Percentiles rank a stretch among this genome's conserved stretches.
phyloP scores from a whole-genome alignment of 306 rosid species.

The Malus domestica region ASM211411v1 NC_041805.1:34349501-34350000 shows the following conservation, averaged over 20 bases:
- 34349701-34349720: conserved; percentile 46
- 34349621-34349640: conserved; percentile 63
- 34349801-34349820: conserved; percentile 46
- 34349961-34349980: conserved; percentile 65
- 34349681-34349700: conserved; percentile 62
- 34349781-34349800: conserved; percentile 22
- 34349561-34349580: conserved; percentile 36
- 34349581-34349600: conserved; percentile 46
- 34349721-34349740: conserved; percentile 43
- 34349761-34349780: conserved; percentile 23
- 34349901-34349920: conserved; percentile 62
- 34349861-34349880: conserved; percentile 48
- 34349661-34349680: neutral
- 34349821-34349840: conserved; percentile 59
- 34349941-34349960: conserved; percentile 68
- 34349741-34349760: conserved; percentile 12
- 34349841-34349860: conserved; percentile 75
- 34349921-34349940: conserved; percentile 48
- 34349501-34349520: neutral
- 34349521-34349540: conserved; percentile 30
- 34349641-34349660: conserved; percentile 43
- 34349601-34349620: conserved; percentile 28
- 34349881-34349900: conserved; percentile 49
- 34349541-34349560: conserved; percentile 74
- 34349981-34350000: conserved; percentile 72